phyloP scores from a whole-genome alignment of 441 rosid genomes.

The Gossypium davidsonii region DNA sequence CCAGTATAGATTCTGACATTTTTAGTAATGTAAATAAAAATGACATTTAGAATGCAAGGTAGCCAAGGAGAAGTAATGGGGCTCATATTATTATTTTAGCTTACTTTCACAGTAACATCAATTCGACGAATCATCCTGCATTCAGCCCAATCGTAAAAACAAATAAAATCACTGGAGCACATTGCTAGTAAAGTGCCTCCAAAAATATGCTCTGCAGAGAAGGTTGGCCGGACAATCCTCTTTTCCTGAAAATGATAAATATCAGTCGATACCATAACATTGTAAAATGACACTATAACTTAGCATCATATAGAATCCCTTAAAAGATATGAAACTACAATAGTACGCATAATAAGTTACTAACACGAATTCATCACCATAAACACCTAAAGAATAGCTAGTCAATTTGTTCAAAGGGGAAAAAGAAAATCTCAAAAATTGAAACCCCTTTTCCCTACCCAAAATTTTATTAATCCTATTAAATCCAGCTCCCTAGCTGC shows the following conservation, averaged over 20 bases:
- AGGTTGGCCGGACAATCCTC: slow-evolving; percentile 76
- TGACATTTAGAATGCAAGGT: slow-evolving; percentile 8
- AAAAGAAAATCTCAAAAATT: background rate
- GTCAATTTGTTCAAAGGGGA: background rate
- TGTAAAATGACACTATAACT: background rate
- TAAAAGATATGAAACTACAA: background rate
- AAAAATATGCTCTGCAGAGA: slow-evolving; percentile 81
- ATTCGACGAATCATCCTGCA: slow-evolving; percentile 94
- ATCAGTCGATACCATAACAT: slow-evolving; percentile 10
- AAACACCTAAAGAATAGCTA: background rate
- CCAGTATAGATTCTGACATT: slow-evolving; percentile 86
- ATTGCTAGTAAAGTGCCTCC: slow-evolving; percentile 92
- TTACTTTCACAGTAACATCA: slow-evolving; percentile 94
- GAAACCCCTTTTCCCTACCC: background rate
- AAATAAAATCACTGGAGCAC: slow-evolving; percentile 97
- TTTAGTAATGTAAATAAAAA: slow-evolving; percentile 21
- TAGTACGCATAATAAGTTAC: background rate
- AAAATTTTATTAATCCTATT: background rate
- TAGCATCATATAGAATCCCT: background rate
- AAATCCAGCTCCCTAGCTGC: background rate
- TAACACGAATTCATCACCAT: background rate
- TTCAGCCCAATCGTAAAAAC: slow-evolving; percentile 98
- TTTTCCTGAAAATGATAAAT: slow-evolving; percentile 64
- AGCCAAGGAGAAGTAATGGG: slow-evolving; percentile 16
- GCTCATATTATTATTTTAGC: slow-evolving; percentile 19